phyloP scores from a whole-genome alignment of 495 filamentous ascomycete genomes.

The Trichoderma erinaceum region DNA sequence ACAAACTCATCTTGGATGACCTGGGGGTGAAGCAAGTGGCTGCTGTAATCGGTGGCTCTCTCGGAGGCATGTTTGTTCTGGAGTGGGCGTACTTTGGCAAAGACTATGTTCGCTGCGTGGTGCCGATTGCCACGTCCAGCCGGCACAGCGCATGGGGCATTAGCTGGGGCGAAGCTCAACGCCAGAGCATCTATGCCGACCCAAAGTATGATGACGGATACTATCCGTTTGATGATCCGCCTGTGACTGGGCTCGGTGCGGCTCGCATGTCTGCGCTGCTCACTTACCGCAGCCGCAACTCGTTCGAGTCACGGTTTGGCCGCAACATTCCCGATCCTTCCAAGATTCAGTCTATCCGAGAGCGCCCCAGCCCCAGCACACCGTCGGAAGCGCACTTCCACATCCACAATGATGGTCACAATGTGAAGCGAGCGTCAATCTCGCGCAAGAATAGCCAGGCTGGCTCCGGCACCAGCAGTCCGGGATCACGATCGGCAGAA shows the following conservation, averaged over 20 bases:
- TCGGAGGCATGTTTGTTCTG: conserved; percentile 94
- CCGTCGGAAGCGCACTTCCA: conserved; percentile 81
- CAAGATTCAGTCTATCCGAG: conserved; percentile 70
- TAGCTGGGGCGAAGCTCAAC: conserved; percentile 95
- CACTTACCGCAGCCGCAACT: conserved; percentile 93
- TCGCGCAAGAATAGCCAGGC: conserved; percentile 33
- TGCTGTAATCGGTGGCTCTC: conserved; percentile 90
- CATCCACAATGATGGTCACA: conserved; percentile 94
- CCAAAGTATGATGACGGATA: conserved; percentile 98
- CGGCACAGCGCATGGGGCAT: conserved; percentile 98
- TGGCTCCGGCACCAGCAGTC: background rate
- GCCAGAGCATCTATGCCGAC: conserved; percentile 96
- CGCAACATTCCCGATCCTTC: conserved; percentile 84
- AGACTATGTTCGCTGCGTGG: conserved; percentile 84
- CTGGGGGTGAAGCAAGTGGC: conserved; percentile 82
- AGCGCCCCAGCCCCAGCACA: conserved; percentile 53
- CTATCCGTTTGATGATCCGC: conserved; percentile 78
- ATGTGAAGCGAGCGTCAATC: conserved; percentile 38
- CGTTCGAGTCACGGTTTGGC: conserved; percentile 92
- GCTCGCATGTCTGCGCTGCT: conserved; percentile 94
- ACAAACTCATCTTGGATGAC: conserved; percentile 85
- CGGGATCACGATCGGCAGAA: conserved; percentile 20
- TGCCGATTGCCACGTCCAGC: conserved; percentile 91
- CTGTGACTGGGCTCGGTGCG: conserved; percentile 78
- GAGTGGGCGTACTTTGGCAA: conserved; percentile 96